Percentiles rank a stretch among this genome's conserved stretches.
Conservation (phyloP, 352 stramenopile genomes). For the Phytophthora meadii region DNA sequence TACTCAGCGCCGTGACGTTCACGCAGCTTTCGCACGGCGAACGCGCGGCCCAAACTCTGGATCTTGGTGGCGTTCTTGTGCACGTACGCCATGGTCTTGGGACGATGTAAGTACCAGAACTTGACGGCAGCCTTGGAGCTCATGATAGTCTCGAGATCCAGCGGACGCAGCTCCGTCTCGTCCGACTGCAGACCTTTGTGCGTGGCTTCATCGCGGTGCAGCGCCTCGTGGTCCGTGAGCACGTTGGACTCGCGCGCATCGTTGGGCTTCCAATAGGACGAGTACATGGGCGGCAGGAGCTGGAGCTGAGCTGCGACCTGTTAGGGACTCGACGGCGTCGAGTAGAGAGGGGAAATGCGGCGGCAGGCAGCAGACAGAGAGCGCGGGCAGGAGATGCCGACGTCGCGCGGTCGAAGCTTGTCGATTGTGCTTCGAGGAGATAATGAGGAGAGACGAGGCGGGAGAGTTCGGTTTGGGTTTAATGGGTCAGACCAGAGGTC, state of each 20-base stretch:
- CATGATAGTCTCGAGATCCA: conserved; percentile 90
- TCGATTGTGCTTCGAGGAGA: conserved; percentile 16
- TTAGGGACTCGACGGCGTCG: conserved; percentile 25
- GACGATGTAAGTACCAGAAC: conserved; percentile 90
- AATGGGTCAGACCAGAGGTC: conserved; percentile 1
- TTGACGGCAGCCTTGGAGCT: conserved; percentile 88
- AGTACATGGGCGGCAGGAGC: conserved; percentile 67
- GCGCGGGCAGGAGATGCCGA: not conserved
- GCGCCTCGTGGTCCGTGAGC: conserved; percentile 83
- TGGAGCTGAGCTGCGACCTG: not conserved
- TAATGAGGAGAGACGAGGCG: conserved; percentile 35
- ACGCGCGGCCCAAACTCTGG: conserved; percentile 79
- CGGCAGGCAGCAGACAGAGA: not conserved
- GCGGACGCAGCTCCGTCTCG: conserved; percentile 76
- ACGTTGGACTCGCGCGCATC: conserved; percentile 76
- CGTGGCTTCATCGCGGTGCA: conserved; percentile 80
- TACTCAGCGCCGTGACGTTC: conserved; percentile 84
- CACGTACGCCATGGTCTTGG: conserved; percentile 91
- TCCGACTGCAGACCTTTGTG: conserved; percentile 85
- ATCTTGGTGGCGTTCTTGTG: conserved; percentile 91
- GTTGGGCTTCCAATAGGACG: conserved; percentile 85
- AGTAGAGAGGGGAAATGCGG: conserved; percentile 46
- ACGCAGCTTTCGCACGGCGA: conserved; percentile 75
- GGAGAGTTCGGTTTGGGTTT: conserved; percentile 14
- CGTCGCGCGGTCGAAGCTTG: conserved; percentile 27